Evolutionary conservation across 73 alveolate species (phyloP), one percentile per base, ranked within the genome.

Genomic region (Paramecium biaurelia): DNA sequence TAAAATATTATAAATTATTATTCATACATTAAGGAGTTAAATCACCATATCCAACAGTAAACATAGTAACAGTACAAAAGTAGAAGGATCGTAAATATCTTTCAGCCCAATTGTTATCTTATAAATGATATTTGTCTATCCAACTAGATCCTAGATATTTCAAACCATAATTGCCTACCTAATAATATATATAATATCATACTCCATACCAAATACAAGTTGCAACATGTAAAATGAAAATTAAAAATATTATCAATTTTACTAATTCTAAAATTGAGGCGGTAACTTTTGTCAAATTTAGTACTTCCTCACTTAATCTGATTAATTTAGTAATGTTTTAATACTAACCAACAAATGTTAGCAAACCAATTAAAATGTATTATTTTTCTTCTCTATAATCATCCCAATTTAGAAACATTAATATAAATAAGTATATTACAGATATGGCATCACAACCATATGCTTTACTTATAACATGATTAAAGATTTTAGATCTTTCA

Each of bases 11-110:
- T 74, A 2, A 37, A 68, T 68, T 67, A 14, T 32, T 67, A 74
- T 28, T 63, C n/a, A n/a, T 74, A 74, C 87, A 28, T 74, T 74
- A 74, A 20, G 90, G 76, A 4, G 49, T 45, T 47, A 86, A 14
- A 59, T 86, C 93, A 9, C 93, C 93, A 86, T 58, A 86, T 24
- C 93, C 93, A 1, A 86, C 76, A 9, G 93, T 86, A 24, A 72
- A 59, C 76, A 67, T 86, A 6, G 93, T 86, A 9, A 86, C 68
- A 18, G 93, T 35, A 49, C 68, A 35, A 32, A 59, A 86, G 18
- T 86, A 86, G n/a, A 86, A 59, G 12, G 90, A 86, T 35, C 70
- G 9, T 24, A 86, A 12, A 53, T 86, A 86, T 86, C 89, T 59
- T 9, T 38, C 74, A 35, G 70, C 82, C 76, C 85, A 86, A 67